These are phyloP conservation scores for Chaetomium fimeti DNA, from an alignment of 495 filamentous ascomycete genomes.

Conservation along the genomic window DNA sequence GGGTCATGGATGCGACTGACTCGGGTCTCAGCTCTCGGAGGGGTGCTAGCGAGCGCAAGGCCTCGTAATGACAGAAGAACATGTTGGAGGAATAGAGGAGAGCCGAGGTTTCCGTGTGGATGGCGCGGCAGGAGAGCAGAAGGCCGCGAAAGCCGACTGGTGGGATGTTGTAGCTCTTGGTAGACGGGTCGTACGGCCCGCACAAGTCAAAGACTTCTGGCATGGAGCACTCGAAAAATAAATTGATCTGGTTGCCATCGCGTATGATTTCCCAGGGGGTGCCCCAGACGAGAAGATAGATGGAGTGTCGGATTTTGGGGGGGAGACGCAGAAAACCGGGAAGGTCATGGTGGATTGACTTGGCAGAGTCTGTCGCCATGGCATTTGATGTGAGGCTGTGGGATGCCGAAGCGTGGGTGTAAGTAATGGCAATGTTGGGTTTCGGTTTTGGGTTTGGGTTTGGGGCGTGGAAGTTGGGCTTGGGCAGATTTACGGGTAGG, in stretches of 20 bases:
- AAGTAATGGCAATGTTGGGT: too few species aligned
- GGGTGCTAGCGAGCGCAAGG: background rate
- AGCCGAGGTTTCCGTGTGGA: background rate
- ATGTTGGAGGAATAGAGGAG: background rate
- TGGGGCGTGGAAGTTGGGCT: too few species aligned
- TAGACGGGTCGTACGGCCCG: background rate
- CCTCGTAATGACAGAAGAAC: background rate
- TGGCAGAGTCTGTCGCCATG: background rate
- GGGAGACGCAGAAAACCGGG: slow-evolving; percentile 6
- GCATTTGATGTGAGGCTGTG: too few species aligned
- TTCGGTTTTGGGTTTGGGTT: too few species aligned
- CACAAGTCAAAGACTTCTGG: background rate
- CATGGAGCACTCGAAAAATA: background rate
- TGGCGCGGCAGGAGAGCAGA: slow-evolving; percentile 4
- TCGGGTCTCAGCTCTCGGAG: background rate
- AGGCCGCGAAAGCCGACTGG: background rate
- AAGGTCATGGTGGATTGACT: background rate
- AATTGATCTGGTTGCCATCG: background rate
- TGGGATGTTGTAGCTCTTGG: background rate
- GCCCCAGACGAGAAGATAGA: background rate
- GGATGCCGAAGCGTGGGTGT: too few species aligned
- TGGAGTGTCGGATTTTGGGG: background rate
- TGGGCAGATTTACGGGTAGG: too few species aligned
- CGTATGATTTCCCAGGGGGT: background rate
- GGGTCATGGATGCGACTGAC: background rate